Base-by-base conservation (phyloP, 306 rosid genomes). In the Echinosophora koreensis region DNA sequence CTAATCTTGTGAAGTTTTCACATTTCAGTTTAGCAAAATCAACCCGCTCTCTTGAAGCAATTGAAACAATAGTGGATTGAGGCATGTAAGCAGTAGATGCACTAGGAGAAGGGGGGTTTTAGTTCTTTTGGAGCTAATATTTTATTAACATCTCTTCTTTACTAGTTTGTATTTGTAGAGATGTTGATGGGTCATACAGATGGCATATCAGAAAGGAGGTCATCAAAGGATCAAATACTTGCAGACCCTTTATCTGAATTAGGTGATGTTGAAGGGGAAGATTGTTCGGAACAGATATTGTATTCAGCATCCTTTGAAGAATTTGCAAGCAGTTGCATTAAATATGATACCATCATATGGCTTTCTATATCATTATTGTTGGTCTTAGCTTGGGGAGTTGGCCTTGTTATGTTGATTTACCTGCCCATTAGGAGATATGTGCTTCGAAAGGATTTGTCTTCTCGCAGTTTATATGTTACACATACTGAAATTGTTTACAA, bases 301-400 rank as follows among this genome's bases (percentile, higher is more conserved):
- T 87, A 90, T 86, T 67, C 88, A 5, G 92, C 92, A 30, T 90
- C 98, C 50, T 94, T 94, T 74, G 88, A 90, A 74, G 97, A 92
- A 80, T 91, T 90, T 66, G 92, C 90, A 10, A 57, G 86, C 58
- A 86, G 79, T 64, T 80, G 77, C n/a, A 16, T 95, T 34, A 73
- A 88, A 83, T 95, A 95, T 64, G 98, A 95, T 73, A 90, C 89
- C 2, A 69, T 92, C 78, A 88, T 95, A 78, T 92, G 95, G 97
- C 83, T 95, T 72, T 86, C 91, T 71, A 91, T 95, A 78, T 95
- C 98, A 28, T 67, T 92, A 3, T 83, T 95, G 77, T 90, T 95
- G 75, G 88, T 90, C 66, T 85, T 90, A 78, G 98, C 97, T 71
- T 95, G 98, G 98, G 97, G 98, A 70, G 54, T 87, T 77, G 98